phyloP scores from a whole-genome alignment of 305 asterid genomes.

The Stenogyne calaminthoides region DNA sequence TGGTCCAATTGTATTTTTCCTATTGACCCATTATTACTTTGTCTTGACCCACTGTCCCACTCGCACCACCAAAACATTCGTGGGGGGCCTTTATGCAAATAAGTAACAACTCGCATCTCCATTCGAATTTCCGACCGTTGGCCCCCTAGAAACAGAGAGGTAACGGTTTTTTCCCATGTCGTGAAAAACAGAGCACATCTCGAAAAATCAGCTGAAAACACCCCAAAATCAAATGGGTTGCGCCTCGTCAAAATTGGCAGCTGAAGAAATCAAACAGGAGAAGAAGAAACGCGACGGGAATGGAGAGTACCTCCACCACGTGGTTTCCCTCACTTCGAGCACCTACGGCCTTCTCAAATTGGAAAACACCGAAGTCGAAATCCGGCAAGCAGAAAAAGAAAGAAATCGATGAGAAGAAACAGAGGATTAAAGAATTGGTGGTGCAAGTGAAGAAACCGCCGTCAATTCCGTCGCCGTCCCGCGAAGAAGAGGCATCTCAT shows the following conservation, averaged over 20 bases:
- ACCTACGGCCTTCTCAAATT: slow-evolving; percentile 77
- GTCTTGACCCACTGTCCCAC: slow-evolving; percentile 14
- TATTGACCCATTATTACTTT: slow-evolving; percentile 17
- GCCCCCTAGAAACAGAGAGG: slow-evolving; percentile 37
- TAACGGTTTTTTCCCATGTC: slow-evolving; percentile 51
- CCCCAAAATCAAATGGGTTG: slow-evolving; percentile 69
- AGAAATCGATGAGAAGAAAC: not conserved
- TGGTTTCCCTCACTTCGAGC: slow-evolving; percentile 87
- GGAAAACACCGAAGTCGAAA: slow-evolving; percentile 45
- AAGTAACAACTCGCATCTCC: slow-evolving; percentile 20
- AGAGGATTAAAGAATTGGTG: slow-evolving; percentile 21
- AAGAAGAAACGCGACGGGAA: slow-evolving; percentile 30
- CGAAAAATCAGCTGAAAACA: slow-evolving; percentile 33
- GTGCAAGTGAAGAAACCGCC: slow-evolving; percentile 45
- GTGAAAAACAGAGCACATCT: slow-evolving; percentile 33
- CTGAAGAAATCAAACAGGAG: slow-evolving; percentile 45
- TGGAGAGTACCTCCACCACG: slow-evolving; percentile 48
- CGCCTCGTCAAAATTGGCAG: slow-evolving; percentile 62
- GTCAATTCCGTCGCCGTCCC: slow-evolving; percentile 26
- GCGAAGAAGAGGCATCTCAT: slow-evolving; percentile 48
- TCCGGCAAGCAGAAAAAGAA: not conserved
- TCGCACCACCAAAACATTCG: slow-evolving; percentile 13
- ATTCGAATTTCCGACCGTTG: slow-evolving; percentile 90
- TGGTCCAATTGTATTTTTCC: slow-evolving; percentile 2
- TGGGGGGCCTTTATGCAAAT: slow-evolving; percentile 33